A percentile compares a stretch with the other conserved stretches of the same genome.
These are phyloP conservation scores for Arachis monticola DNA, from an alignment of 331 rosid species.

Conservation along the genomic window DNA sequence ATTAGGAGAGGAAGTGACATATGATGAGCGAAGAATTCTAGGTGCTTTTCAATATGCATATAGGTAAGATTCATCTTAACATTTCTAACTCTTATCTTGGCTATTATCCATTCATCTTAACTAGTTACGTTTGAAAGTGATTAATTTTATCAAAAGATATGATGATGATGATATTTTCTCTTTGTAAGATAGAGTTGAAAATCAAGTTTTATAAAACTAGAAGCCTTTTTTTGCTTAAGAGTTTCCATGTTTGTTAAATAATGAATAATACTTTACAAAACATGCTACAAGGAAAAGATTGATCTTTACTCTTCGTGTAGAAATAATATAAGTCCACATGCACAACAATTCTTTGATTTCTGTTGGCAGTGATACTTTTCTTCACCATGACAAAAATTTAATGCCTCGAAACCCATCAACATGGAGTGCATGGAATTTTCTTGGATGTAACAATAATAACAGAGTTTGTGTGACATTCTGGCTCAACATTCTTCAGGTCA, in stretches of 20 bases:
- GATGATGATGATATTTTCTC: constrained; percentile 36
- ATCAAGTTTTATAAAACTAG: neutral
- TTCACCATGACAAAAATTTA: constrained; percentile 84
- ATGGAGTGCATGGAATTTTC: too few species aligned
- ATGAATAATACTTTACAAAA: neutral
- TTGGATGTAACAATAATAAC: constrained; percentile 36
- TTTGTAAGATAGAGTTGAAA: too few species aligned
- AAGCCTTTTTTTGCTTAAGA: neutral
- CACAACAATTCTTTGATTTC: constrained; percentile 48
- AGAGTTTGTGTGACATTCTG: constrained; percentile 85
- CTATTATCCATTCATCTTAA: too few species aligned
- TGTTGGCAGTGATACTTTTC: constrained; percentile 88
- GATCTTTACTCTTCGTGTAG: constrained; percentile 21
- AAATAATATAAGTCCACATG: constrained; percentile 35
- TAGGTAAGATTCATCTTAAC: too few species aligned
- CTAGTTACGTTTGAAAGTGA: too few species aligned
- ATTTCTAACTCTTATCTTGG: too few species aligned
- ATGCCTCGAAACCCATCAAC: neutral
- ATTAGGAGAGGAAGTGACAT: too few species aligned
- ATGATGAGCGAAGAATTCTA: too few species aligned
- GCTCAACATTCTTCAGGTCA: constrained; percentile 93
- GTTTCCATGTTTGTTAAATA: neutral
- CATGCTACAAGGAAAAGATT: constrained; percentile 1
- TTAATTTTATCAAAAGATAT: constrained; percentile 45
- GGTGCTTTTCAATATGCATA: too few species aligned